Evolutionary conservation across 192 early-diverging fungal genomes (phyloP).

Genomic region (Mortierella hygrophila): DNA sequence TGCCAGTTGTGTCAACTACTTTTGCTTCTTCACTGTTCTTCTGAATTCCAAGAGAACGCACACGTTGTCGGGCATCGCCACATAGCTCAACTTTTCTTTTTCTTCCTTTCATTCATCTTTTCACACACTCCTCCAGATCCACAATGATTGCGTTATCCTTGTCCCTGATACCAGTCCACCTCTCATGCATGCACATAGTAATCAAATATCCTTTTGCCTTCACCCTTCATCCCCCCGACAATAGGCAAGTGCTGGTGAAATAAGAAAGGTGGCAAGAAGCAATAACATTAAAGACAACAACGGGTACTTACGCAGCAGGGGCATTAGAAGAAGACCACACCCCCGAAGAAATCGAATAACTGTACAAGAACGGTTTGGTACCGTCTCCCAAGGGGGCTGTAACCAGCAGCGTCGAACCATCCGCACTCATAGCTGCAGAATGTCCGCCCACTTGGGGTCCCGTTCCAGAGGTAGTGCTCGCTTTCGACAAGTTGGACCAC

Average conservation of each 20-base stretch:
- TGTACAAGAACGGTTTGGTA: slow-evolving; percentile 14
- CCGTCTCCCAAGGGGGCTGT: slow-evolving; percentile 28
- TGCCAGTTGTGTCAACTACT: background rate
- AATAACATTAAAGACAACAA: background rate
- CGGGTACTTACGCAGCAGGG: slow-evolving; percentile 37
- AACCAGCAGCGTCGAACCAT: slow-evolving; percentile 24
- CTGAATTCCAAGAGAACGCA: background rate
- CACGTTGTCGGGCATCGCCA: background rate
- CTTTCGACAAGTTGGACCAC: slow-evolving; percentile 24
- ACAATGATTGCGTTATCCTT: background rate
- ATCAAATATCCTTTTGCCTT: background rate
- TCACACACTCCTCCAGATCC: background rate
- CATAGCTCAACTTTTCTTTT: background rate
- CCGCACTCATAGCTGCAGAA: slow-evolving; percentile 29
- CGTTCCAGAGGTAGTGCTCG: background rate
- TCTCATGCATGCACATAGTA: background rate
- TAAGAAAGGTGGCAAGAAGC: too few species aligned
- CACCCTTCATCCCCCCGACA: too few species aligned
- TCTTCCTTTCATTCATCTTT: background rate
- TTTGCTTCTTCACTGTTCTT: background rate
- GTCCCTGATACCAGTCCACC: background rate
- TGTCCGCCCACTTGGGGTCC: slow-evolving; percentile 11
- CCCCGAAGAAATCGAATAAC: slow-evolving; percentile 15
- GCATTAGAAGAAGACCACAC: slow-evolving; percentile 28
- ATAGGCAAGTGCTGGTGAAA: too few species aligned